Evolutionary conservation across 495 filamentous ascomycete species (phyloP).

Genomic region (Jackrogersella multiformis): DNA sequence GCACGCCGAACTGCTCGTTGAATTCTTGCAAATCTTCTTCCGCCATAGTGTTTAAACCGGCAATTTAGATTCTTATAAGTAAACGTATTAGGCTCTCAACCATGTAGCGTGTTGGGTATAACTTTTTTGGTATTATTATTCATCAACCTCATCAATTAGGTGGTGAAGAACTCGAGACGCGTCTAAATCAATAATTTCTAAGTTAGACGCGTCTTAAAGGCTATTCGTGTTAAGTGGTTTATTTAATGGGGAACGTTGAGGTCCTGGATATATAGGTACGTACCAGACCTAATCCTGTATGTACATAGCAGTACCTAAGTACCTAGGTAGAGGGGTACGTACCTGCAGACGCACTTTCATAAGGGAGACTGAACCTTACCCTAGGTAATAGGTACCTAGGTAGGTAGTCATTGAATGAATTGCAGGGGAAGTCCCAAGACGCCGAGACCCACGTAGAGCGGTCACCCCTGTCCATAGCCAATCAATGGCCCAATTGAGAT

Average conservation of each 20-base stretch:
- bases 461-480: too few species aligned
- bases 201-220: conserved; percentile 28
- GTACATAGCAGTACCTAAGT: too few species aligned
- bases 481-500: not conserved
- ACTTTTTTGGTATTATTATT: too few species aligned
- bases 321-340: too few species aligned
- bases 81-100: not conserved
- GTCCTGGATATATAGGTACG: too few species aligned
- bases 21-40: conserved; percentile 65
- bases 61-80: not conserved
- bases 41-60: conserved; percentile 55
- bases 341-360: not conserved
- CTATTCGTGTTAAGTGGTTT: conserved; percentile 46
- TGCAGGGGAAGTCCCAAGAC: too few species aligned
- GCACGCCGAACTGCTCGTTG: conserved; percentile 72
- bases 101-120: not conserved
- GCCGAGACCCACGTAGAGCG: too few species aligned
- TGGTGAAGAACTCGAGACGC: conserved; percentile 20
- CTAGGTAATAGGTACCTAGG: too few species aligned
- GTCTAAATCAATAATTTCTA: too few species aligned
- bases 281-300: too few species aligned
- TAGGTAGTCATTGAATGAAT: too few species aligned
- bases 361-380: not conserved
- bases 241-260: not conserved
- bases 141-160: not conserved